These are phyloP conservation scores for Aquilaria sinensis DNA, from an alignment of 345 rosid genomes.

Conservation along the genomic window DNA sequence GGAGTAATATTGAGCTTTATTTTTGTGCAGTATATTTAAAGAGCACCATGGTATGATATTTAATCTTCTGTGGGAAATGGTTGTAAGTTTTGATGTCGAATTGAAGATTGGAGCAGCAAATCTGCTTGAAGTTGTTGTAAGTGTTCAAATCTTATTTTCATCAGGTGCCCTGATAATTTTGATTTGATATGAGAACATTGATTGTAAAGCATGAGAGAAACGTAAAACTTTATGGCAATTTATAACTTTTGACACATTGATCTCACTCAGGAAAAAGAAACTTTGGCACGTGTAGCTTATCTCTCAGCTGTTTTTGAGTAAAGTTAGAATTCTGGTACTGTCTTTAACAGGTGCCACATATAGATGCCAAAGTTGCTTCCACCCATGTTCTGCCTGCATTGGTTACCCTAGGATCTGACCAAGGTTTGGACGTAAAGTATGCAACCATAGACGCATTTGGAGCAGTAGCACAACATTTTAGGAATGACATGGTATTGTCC, in stretches of 20 bases:
- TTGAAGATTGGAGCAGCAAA: slow-evolving; percentile 72
- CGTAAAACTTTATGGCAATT: too few relatives aligned
- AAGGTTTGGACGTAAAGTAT: slow-evolving; percentile 68
- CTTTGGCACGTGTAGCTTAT: too few relatives aligned
- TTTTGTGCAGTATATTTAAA: slow-evolving; percentile 56
- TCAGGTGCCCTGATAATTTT: too few relatives aligned
- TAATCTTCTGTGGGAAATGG: slow-evolving; percentile 84
- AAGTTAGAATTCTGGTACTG: too few relatives aligned
- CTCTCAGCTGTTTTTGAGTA: too few relatives aligned
- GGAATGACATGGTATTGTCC: slow-evolving; percentile 58
- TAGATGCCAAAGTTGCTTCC: slow-evolving; percentile 69
- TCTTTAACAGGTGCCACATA: slow-evolving; percentile 50
- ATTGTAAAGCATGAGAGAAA: too few relatives aligned
- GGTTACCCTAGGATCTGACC: slow-evolving; percentile 90
- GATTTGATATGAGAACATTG: too few relatives aligned
- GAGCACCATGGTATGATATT: slow-evolving; percentile 72
- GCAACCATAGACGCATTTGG: slow-evolving; percentile 93
- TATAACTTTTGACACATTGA: too few relatives aligned
- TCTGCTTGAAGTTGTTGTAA: slow-evolving; percentile 67
- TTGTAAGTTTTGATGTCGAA: slow-evolving; percentile 58
- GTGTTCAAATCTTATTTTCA: slow-evolving; percentile 15
- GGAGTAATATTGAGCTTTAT: slow-evolving; percentile 7
- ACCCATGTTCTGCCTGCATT: slow-evolving; percentile 75
- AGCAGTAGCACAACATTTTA: slow-evolving; percentile 80
- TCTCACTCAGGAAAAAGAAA: too few relatives aligned